Evolutionary conservation across 306 rosid species (phyloP).

Genomic region (Gillenia trifoliata): DNA sequence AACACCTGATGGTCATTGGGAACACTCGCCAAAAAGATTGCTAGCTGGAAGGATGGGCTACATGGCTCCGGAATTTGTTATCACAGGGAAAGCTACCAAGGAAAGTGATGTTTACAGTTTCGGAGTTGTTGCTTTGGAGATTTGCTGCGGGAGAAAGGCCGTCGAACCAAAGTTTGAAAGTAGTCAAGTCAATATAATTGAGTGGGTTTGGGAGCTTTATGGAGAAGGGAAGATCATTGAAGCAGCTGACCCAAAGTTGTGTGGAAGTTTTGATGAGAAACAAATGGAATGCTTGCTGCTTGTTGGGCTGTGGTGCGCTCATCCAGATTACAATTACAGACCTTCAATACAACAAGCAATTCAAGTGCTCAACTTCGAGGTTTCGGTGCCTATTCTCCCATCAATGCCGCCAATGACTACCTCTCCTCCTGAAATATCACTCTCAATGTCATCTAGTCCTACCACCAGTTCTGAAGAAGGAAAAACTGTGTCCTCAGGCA

Average conservation of each 20-base stretch:
- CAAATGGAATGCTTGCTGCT: constrained; percentile 10
- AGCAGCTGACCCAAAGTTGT: neutral
- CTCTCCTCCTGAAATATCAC: neutral
- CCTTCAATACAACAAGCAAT: neutral
- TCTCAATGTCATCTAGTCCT: neutral
- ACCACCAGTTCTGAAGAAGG: neutral
- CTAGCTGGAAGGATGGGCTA: too few species aligned
- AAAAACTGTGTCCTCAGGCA: neutral
- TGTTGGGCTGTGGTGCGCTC: constrained; percentile 23
- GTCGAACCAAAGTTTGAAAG: neutral
- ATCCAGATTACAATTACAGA: neutral
- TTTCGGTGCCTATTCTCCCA: neutral
- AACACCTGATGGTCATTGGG: too few species aligned
- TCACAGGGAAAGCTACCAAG: neutral
- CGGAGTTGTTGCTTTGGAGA: constrained; percentile 36
- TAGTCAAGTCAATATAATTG: neutral
- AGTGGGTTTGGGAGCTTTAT: constrained; percentile 26
- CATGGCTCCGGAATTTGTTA: neutral
- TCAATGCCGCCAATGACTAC: neutral
- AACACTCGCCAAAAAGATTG: too few species aligned
- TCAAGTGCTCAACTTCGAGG: constrained; percentile 4
- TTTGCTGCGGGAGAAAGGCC: constrained; percentile 33
- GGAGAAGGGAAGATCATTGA: neutral
- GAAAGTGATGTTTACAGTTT: constrained; percentile 14
- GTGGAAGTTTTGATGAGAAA: constrained; percentile 9